Evolutionary conservation across 2,329 filamentous ascomycete species (phyloP).

Genomic region (Ampelomyces quisqualis): DNA sequence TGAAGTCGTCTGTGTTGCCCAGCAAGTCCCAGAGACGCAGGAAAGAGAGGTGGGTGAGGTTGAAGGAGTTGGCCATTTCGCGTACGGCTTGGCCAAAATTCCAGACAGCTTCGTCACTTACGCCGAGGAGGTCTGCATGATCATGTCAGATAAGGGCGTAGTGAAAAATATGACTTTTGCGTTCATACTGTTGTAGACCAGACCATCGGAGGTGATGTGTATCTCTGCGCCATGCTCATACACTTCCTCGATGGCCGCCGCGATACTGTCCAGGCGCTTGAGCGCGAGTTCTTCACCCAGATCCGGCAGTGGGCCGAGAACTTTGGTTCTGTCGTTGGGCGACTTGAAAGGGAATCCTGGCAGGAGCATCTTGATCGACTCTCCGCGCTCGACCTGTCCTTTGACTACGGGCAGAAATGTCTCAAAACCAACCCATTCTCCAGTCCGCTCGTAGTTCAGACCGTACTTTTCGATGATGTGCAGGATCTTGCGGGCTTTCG

Average conservation of each 20-base stretch:
- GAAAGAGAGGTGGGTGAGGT: constrained; percentile 19
- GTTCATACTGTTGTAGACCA: constrained; percentile 43
- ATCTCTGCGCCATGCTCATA: constrained; percentile 47
- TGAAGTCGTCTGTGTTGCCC: constrained; percentile 13
- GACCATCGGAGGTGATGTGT: constrained; percentile 48
- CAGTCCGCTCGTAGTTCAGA: constrained; percentile 27
- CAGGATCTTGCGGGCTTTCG: constrained; percentile 18
- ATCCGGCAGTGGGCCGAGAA: constrained; percentile 52
- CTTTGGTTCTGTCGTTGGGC: constrained; percentile 57
- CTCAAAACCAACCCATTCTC: constrained; percentile 25
- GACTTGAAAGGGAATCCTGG: constrained; percentile 65
- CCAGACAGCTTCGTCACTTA: constrained; percentile 47
- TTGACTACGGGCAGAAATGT: constrained; percentile 23
- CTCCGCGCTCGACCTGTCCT: constrained; percentile 19
- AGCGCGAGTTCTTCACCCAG: constrained; percentile 49
- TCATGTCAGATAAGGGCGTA: background rate
- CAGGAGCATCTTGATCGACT: constrained; percentile 41
- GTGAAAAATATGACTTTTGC: background rate
- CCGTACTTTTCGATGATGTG: constrained; percentile 26
- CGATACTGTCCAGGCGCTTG: constrained; percentile 46
- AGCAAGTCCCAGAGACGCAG: constrained; percentile 20
- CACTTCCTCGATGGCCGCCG: constrained; percentile 43
- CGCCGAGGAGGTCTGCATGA: constrained; percentile 43
- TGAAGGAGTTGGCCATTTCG: constrained; percentile 15
- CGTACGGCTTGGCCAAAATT: constrained; percentile 33